Conservation (phyloP, 805 yeast genomes). For the Kluyveromyces starmeri region DNA sequence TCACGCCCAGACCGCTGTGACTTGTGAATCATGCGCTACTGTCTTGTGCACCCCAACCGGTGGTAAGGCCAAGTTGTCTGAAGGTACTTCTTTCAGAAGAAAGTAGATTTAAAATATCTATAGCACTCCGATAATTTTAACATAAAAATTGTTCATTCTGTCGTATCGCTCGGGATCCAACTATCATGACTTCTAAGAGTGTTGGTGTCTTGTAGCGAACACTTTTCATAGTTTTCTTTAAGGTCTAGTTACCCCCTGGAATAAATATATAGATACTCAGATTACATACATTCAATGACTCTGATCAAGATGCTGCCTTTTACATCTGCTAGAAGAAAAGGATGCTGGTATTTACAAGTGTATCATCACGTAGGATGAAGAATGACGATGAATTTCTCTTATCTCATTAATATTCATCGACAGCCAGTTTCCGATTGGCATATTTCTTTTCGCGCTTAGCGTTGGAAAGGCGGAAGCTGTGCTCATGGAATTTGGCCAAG, state of each 20-base stretch:
- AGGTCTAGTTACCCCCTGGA: too few species aligned
- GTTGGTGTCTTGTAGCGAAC: too few species aligned
- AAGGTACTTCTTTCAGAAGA: slow-evolving; percentile 99
- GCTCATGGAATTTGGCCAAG: slow-evolving; percentile 13
- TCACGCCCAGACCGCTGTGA: slow-evolving; percentile 99
- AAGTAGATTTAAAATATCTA: slow-evolving; percentile 47
- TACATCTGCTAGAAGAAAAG: too few species aligned
- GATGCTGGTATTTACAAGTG: too few species aligned
- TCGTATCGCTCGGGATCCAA: not conserved
- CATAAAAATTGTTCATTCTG: not conserved
- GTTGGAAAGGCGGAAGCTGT: slow-evolving; percentile 11
- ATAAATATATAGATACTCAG: too few species aligned
- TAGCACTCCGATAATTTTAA: slow-evolving; percentile 3
- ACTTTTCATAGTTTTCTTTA: too few species aligned
- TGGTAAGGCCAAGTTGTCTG: slow-evolving; percentile 99
- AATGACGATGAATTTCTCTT: too few species aligned
- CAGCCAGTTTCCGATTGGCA: slow-evolving; percentile 5
- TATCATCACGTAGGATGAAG: too few species aligned
- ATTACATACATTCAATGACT: too few species aligned
- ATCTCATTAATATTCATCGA: slow-evolving; percentile 5
- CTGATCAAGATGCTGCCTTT: too few species aligned
- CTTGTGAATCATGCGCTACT: slow-evolving; percentile 97
- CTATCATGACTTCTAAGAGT: too few species aligned
- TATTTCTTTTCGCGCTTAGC: slow-evolving; percentile 10
- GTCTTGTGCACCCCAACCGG: slow-evolving; percentile 99